Evolutionary conservation across 1,284 basidiomycete species (phyloP), one percentile per base, ranked within the genome.

Genomic region (Papiliotrema fonsecae): DNA sequence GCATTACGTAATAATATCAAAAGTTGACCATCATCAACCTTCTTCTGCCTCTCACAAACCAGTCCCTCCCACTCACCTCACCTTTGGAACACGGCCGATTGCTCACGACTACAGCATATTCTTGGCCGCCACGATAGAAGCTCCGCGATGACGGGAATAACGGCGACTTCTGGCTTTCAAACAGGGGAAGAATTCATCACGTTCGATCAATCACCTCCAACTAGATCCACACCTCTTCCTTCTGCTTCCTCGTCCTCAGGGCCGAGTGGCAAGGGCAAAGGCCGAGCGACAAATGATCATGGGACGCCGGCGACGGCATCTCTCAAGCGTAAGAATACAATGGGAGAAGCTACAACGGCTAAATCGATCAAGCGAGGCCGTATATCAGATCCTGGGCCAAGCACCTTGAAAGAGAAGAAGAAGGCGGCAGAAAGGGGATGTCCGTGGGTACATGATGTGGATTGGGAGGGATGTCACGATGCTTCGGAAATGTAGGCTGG

Each of bases 371-470:
- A 68, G 50, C 49, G 58, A 41, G 56, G 62, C 42, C 43, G 61
- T 47, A 62, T 70, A 52, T 59, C 70, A 42, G 58, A 51, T 32
- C 46, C 60, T 34, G 59, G 75, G 76, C 60, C 82, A 79, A 54
- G 77, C 49, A 81, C 75, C 72, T 80, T 81, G 69, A 81, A 80
- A 65, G 80, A 84, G 64, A 76, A 82, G 49, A 60, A 77, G 52
- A 78, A 81, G 55, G 81, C 81, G 4, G 73, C 77, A 6, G 79
- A 81, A 16, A 79, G 82, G 47, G 80, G 79, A 59, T 82, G 85
- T 18, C 90, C 91, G 3, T 96, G 92, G 92, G 76, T 84, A 3
- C 74, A 75, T 16, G 75, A 81, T n/a, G 81, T 92, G 4, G 81
- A 89, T 56, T 88, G 87, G 86, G 79, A 85, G n/a, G 66, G 70